phyloP scores from a whole-genome alignment of 2,329 filamentous ascomycete genomes.

The Davidsoniella australis region DNA sequence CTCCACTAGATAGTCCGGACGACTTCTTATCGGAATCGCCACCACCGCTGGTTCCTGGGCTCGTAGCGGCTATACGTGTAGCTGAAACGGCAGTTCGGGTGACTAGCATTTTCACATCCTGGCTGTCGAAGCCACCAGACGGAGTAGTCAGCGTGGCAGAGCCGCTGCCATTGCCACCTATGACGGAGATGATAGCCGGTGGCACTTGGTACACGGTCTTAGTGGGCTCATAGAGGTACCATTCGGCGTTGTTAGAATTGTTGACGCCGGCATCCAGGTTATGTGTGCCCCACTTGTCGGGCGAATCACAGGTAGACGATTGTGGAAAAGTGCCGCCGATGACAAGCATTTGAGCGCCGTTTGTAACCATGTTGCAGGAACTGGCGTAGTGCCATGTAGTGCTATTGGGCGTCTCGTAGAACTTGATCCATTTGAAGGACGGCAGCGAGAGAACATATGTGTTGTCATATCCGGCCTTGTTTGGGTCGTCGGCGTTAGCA shows the following conservation, averaged over 20 bases:
- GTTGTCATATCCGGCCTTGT: constrained; percentile 37
- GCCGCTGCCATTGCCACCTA: constrained; percentile 34
- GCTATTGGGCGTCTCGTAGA: constrained; percentile 26
- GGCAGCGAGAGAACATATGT: constrained; percentile 45
- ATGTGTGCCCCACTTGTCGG: constrained; percentile 35
- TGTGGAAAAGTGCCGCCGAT: constrained; percentile 42
- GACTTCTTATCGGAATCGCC: neutral
- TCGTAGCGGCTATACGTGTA: constrained; percentile 21
- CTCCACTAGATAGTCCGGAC: constrained; percentile 20
- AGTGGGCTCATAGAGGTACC: constrained; percentile 33
- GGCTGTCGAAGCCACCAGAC: constrained; percentile 28
- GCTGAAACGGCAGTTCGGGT: constrained; percentile 29
- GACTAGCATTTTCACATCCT: constrained; percentile 37
- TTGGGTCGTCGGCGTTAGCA: constrained; percentile 26
- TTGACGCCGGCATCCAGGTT: constrained; percentile 36
- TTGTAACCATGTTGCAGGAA: constrained; percentile 37
- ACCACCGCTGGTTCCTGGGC: neutral
- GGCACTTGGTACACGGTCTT: constrained; percentile 38
- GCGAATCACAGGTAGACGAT: constrained; percentile 32
- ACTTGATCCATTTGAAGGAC: constrained; percentile 45
- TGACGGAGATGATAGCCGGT: constrained; percentile 27
- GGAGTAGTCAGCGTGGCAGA: constrained; percentile 36
- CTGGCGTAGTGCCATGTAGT: constrained; percentile 32
- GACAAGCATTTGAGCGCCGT: constrained; percentile 42
- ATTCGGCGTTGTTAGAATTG: constrained; percentile 27